Evolutionary conservation across 371 early-diverging fungal genomes (phyloP), one percentile per base, ranked within the genome.

Genomic region (Mortierella sp.): DNA sequence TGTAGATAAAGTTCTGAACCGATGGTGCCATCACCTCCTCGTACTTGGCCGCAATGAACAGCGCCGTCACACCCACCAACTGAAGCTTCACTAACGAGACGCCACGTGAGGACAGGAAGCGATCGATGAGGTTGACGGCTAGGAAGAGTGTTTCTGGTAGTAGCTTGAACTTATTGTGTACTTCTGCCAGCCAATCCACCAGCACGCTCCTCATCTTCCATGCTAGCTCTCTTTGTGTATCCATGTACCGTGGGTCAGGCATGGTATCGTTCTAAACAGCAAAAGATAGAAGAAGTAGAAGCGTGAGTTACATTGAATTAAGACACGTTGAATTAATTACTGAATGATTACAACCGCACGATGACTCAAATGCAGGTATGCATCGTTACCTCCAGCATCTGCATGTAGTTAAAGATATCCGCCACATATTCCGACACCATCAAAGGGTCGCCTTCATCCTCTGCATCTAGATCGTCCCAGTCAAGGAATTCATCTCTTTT

Each of bases 111-210:
- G 98, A 96, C 31, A 99, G 93, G 90, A 99, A 99, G 24, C 99
- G 95, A 86, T 99, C 99, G 70, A 99, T 94, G 60, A 99, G 91
- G 90, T 99, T 98, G 75, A 99, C 96, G 31, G 98, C 91, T 76
- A 99, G 87, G 85, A 95, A 99, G 13, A 99, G 91, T 0, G 99
- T 99, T 88, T 99, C 99, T 31, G 99, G 97, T n/a, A 97, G 90
- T 52, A 99, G 90, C 34, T 94, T 92, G 88, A 99, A 96, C 81
- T 97, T 94, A 84, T 93, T 88, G 88, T 99, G 98, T 28, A 98
- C 94, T 84, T 99, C 96, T 70, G 99, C 94, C 9, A 99, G 89
- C 94, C 94, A 94, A 65, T 98, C 96, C 19, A 98, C 91, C 38
- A 99, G 90, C 24, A 98, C 94, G 70, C 93, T 90, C 57, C 99